Evolutionary conservation across 495 filamentous ascomycete genomes (phyloP), one percentile per base, ranked within the genome.

Genomic region (Talaromyces wortmannii): DNA sequence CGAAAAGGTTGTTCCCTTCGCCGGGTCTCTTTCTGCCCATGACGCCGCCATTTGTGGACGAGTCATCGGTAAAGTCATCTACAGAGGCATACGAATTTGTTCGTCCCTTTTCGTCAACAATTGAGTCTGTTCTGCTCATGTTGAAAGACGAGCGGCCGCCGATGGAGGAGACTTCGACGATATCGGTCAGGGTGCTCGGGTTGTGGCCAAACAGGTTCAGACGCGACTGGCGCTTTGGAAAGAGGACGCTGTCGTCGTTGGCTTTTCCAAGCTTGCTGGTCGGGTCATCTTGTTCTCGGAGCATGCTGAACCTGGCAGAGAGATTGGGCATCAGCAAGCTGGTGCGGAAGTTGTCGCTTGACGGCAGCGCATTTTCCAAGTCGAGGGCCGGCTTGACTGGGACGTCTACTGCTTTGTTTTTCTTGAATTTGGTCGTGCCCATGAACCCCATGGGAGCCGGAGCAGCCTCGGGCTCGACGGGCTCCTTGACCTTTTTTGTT

Each of bases 291-390:
- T 96, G 92, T 67, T 96, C 91, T 61, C 90, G 74, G 15, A 99
- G 69, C 88, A 99, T 97, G 58, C 92, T 97, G 67, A 99, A 99
- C 3, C 94, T 83, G 15, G 94, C 90, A 0, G 92, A 96, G 4
- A 99, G 77, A 48, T 92, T 94, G 6, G 91, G 89, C 94, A 99
- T 96, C 23, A 99, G 70, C 46, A 97, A 69, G 73, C 95, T 97
- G 6, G 94, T 99, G n/a, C 94, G 86, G 61, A 99, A 97, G 69
- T 97, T 82, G 65, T 97, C 91, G 15, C 75, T 82, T 0, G 91
- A 78, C 3, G 94, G 94, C 5, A 99, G 74, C 5, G 83, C 92
- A 17, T 68, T 74, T 3, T 85, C 67, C 15, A 97, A 70, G 56
- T 97, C 87, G 43, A 97, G 60, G 31, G 90, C 75, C 13, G 75